Conservation (phyloP, 768 basidiomycete genomes). For the Trametes villosa region DNA sequence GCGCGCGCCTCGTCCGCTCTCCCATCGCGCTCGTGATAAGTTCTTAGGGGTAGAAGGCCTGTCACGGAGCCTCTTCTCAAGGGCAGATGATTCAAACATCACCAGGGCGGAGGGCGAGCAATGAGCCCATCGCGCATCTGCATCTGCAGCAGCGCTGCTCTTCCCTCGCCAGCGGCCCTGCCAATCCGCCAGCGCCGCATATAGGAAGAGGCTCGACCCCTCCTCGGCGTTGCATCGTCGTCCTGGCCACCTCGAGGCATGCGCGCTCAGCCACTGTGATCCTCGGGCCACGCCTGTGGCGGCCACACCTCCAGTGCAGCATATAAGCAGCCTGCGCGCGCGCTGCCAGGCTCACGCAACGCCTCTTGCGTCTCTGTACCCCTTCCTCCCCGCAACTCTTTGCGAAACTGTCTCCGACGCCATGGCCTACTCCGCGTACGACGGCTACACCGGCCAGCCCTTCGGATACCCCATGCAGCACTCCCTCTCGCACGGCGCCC, state of each 20-base stretch:
- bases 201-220: neutral
- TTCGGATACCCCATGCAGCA: constrained; percentile 37
- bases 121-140: too few relatives aligned
- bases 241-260: constrained; percentile 14
- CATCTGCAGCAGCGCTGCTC: constrained; percentile 6
- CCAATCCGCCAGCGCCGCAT: neutral
- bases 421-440: constrained; percentile 50
- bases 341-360: neutral
- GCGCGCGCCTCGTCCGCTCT: neutral
- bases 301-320: neutral
- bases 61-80: neutral
- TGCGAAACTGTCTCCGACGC: constrained; percentile 22
- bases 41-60: constrained; percentile 4
- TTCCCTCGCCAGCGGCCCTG: neutral
- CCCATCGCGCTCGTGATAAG: neutral
- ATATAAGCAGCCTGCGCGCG: constrained; percentile 5
- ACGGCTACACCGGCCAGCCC: constrained; percentile 41
- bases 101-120: constrained; percentile 14
- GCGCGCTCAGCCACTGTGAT: constrained; percentile 14
- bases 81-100: neutral
- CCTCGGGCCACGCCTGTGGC: constrained; percentile 2
- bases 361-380: constrained; percentile 4
- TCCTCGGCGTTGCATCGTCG: constrained; percentile 13
- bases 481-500: constrained; percentile 28
- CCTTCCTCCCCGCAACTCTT: constrained; percentile 2